phyloP scores from a whole-genome alignment of 192 early-diverging fungal species.

The Coemansia sp. region DNA sequence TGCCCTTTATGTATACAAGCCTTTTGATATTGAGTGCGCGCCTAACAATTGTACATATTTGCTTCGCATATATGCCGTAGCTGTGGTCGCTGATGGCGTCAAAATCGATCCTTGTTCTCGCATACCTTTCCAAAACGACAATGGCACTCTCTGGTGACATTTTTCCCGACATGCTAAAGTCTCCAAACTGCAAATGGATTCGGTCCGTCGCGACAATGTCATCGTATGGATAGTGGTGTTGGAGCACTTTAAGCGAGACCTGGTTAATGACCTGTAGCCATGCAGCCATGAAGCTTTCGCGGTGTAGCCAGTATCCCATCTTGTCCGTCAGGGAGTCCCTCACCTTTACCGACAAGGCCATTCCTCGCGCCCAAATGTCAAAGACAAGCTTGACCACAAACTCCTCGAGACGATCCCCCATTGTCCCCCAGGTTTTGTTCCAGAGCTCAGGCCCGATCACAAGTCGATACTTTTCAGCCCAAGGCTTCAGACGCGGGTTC shows the following conservation, averaged over 20 bases:
- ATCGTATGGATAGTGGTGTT: conserved; percentile 29
- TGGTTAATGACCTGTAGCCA: conserved; percentile 36
- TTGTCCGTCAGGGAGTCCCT: conserved; percentile 24
- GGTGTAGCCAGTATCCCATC: conserved; percentile 43
- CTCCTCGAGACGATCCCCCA: conserved; percentile 46
- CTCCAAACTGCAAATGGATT: conserved; percentile 19
- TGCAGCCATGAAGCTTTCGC: conserved; percentile 26
- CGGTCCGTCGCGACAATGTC: conserved; percentile 7
- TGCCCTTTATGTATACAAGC: conserved; percentile 21
- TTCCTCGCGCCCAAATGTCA: conserved; percentile 39
- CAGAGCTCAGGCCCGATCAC: conserved; percentile 36
- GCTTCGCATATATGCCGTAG: conserved; percentile 24
- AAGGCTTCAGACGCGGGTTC: conserved; percentile 29
- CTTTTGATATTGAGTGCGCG: conserved; percentile 18
- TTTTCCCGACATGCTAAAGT: conserved; percentile 26
- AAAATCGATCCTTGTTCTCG: conserved; percentile 19
- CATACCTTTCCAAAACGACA: conserved; percentile 14
- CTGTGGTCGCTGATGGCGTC: conserved; percentile 13
- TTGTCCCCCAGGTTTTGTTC: conserved; percentile 47
- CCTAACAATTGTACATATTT: conserved; percentile 26
- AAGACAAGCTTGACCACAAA: conserved; percentile 39
- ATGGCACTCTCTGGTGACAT: conserved; percentile 18
- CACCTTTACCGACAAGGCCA: conserved; percentile 32
- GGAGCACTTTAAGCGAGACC: conserved; percentile 23
- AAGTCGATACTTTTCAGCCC: conserved; percentile 27